Percentiles rank a stretch among this genome's conserved stretches.
Conservation (phyloP, 139 green algal species). For the Chlorella sp. region DNA sequence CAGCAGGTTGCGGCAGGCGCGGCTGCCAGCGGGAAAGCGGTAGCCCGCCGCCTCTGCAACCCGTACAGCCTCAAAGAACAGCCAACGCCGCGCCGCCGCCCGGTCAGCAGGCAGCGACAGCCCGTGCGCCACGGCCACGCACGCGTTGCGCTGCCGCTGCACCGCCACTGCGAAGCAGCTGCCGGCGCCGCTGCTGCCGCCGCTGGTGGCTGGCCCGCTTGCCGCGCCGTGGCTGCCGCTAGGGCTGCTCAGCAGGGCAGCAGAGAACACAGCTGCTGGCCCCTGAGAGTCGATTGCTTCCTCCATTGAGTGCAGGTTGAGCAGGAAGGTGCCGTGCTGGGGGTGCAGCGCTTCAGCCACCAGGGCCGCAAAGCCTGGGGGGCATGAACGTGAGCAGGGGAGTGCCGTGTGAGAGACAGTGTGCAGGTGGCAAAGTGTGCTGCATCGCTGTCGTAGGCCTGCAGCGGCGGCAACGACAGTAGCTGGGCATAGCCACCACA, state of each 20-base stretch:
- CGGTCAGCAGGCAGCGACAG: background rate
- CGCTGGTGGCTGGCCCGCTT: background rate
- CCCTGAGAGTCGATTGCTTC: background rate
- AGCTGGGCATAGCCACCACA: background rate
- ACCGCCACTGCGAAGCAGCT: slow-evolving; percentile 21
- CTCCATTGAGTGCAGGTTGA: slow-evolving; percentile 53
- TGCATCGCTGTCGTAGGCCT: too few relatives aligned
- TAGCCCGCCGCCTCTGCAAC: slow-evolving; percentile 33
- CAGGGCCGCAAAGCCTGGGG: slow-evolving; percentile 37
- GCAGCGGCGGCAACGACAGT: background rate
- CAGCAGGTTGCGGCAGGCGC: slow-evolving; percentile 10
- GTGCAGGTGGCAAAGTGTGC: too few relatives aligned
- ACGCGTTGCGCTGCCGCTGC: slow-evolving; percentile 30
- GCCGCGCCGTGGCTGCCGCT: background rate
- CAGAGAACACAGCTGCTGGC: background rate
- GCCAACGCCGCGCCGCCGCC: background rate
- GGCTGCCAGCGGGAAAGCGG: slow-evolving; percentile 34
- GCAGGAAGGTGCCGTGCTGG: slow-evolving; percentile 53
- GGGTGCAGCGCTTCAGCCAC: slow-evolving; percentile 57
- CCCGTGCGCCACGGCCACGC: slow-evolving; percentile 8
- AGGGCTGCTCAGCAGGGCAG: background rate
- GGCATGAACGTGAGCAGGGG: too few relatives aligned
- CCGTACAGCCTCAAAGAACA: background rate
- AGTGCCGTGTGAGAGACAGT: too few relatives aligned
- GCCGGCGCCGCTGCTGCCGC: background rate